Evolutionary conservation across 768 basidiomycete species (phyloP).

Genomic region (Amanita thiersii): DNA sequence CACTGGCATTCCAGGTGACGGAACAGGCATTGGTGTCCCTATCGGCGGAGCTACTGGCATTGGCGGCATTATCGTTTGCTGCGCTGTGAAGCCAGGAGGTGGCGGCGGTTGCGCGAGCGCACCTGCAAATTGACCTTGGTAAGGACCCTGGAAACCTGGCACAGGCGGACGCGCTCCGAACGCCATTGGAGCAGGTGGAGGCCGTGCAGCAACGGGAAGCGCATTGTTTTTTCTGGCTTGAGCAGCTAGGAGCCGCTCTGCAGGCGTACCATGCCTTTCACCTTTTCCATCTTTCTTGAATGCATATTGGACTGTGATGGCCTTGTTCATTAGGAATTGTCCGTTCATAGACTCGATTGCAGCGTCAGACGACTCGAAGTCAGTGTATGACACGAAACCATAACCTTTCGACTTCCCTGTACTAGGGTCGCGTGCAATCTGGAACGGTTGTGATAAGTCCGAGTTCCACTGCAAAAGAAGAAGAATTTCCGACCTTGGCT

Average conservation of each 20-base stretch:
- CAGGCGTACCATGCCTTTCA: constrained; percentile 92
- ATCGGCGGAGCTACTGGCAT: constrained; percentile 19
- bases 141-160: constrained; percentile 67
- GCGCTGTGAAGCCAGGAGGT: constrained; percentile 70
- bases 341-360: constrained; percentile 96
- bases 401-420: constrained; percentile 90
- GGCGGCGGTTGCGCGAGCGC: constrained; percentile 77
- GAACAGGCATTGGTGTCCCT: constrained; percentile 25
- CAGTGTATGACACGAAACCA: constrained; percentile 95
- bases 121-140: constrained; percentile 92
- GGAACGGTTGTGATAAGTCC: constrained; percentile 1
- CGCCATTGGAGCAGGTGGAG: constrained; percentile 66
- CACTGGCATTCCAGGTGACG: constrained; percentile 25
- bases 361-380: constrained; percentile 95
- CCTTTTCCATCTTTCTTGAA: constrained; percentile 99
- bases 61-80: constrained; percentile 55
- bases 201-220: constrained; percentile 67
- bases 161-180: constrained; percentile 61
- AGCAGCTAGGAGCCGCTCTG: constrained; percentile 92
- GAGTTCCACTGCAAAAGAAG: background rate
- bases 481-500: constrained; percentile 56
- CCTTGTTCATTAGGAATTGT: constrained; percentile 98
- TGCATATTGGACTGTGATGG: constrained; percentile 94
- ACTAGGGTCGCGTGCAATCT: constrained; percentile 90
- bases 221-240: constrained; percentile 96